Percentiles rank a stretch among this genome's conserved stretches.
These are phyloP conservation scores for Cordyceps pruinosa DNA, from an alignment of 2,329 filamentous ascomycete species.

Conservation along the genomic window DNA sequence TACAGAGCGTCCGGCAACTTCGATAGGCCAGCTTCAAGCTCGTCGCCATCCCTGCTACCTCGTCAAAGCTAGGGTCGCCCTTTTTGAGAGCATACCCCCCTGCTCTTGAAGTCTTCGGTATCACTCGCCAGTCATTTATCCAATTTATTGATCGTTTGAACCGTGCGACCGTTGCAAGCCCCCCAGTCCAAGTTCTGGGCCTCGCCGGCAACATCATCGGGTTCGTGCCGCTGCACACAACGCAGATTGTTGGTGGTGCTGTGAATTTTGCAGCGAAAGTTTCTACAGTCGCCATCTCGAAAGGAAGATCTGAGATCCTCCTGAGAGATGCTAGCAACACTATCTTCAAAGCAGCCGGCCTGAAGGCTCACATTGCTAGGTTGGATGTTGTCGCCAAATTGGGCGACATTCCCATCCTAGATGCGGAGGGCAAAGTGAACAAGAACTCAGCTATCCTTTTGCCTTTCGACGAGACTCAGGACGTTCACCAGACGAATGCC, in stretches of 20 bases:
- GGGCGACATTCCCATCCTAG: constrained; percentile 15
- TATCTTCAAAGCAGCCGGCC: constrained; percentile 13
- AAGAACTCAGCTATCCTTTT: constrained; percentile 12
- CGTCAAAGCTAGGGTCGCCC: constrained; percentile 15
- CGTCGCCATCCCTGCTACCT: constrained; percentile 17
- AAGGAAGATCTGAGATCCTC: constrained; percentile 16
- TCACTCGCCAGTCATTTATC: constrained; percentile 15
- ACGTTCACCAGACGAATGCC: background rate
- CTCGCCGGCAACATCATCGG: constrained; percentile 14
- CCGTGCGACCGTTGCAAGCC: constrained; percentile 15
- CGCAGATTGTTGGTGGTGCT: constrained; percentile 14
- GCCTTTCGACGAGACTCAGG: constrained; percentile 11
- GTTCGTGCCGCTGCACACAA: constrained; percentile 17
- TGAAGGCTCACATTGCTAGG: constrained; percentile 15
- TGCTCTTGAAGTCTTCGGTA: constrained; percentile 11
- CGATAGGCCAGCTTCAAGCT: constrained; percentile 8
- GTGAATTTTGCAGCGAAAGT: constrained; percentile 12
- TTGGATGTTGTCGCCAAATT: constrained; percentile 17
- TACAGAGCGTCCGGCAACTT: background rate
- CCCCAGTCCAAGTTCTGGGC: constrained; percentile 16
- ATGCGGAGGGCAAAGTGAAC: constrained; percentile 13
- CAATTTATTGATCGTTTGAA: constrained; percentile 18
- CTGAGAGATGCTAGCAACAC: constrained; percentile 14
- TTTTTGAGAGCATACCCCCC: constrained; percentile 18
- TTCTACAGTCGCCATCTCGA: constrained; percentile 13